phyloP scores from a whole-genome alignment of 345 rosid species.

The Trapa bicornis region DNA sequence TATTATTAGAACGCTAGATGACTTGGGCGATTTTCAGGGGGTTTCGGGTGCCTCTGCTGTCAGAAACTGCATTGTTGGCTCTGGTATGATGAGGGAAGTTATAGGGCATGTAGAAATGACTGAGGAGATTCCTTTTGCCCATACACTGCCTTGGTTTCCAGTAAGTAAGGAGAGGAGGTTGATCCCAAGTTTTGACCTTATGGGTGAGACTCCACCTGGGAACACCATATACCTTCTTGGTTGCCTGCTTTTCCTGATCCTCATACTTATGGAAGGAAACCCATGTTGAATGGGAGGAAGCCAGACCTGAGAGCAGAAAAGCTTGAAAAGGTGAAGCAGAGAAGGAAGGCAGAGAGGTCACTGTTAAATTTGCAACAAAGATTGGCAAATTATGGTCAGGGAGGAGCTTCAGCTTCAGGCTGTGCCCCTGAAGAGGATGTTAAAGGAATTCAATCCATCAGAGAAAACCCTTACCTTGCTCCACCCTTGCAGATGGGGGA shows the following conservation, averaged over 20 bases:
- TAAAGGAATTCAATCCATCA: conserved; percentile 16
- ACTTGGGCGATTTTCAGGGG: conserved; percentile 30
- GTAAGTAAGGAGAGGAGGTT: conserved; percentile 31
- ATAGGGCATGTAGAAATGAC: conserved; percentile 32
- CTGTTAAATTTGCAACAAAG: conserved; percentile 84
- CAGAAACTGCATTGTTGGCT: conserved; percentile 28
- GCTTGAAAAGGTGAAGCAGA: conserved; percentile 80
- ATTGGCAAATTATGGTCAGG: conserved; percentile 33
- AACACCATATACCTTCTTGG: conserved; percentile 83
- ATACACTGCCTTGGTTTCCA: conserved; percentile 61
- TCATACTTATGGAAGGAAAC: conserved; percentile 68
- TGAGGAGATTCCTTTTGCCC: conserved; percentile 61
- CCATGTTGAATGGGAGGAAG: conserved; percentile 73
- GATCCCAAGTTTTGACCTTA: conserved; percentile 67
- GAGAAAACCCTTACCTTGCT: conserved; percentile 23
- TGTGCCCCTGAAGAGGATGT: conserved; percentile 13
- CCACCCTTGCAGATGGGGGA: conserved; percentile 36
- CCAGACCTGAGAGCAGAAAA: conserved; percentile 68
- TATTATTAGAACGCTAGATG: conserved; percentile 53
- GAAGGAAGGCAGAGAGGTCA: conserved; percentile 86
- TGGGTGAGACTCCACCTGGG: conserved; percentile 70
- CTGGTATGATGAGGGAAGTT: conserved; percentile 35
- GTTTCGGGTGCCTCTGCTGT: conserved; percentile 22
- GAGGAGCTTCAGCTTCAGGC: conserved; percentile 32
- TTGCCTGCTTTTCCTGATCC: conserved; percentile 95